A percentile compares a stretch with the other conserved stretches of the same genome.
phyloP scores from a whole-genome alignment of 2,329 filamentous ascomycete species.

The Epichloe gansuensis region DNA sequence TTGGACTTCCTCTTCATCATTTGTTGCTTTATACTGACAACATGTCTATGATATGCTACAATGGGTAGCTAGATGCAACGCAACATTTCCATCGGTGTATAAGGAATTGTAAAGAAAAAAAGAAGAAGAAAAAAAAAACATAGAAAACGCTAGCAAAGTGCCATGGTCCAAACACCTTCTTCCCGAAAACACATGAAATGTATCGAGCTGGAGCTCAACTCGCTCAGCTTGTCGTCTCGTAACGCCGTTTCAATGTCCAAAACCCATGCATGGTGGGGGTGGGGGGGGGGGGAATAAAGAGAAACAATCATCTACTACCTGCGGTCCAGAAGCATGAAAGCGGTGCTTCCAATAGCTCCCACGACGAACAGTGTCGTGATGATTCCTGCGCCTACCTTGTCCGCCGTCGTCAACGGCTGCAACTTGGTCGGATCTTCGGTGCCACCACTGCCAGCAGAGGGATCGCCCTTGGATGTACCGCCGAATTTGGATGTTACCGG shows the following conservation, averaged over 20 bases:
- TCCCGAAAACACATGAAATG: not conserved
- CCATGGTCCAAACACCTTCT: not conserved
- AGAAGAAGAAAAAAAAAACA: not conserved
- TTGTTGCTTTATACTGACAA: not conserved
- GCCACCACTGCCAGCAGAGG: conserved; percentile 16
- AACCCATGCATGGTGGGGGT: no score
- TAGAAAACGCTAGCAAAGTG: not conserved
- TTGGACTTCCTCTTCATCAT: not conserved
- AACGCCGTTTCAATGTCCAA: conserved; percentile 1
- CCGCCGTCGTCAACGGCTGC: conserved; percentile 31
- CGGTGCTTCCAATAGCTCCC: conserved; percentile 35
- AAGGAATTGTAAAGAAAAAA: not conserved
- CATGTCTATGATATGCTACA: not conserved
- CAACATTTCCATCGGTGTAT: not conserved
- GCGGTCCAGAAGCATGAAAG: conserved; percentile 32
- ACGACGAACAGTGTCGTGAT: conserved; percentile 37
- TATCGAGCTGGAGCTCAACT: not conserved
- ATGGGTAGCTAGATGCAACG: not conserved
- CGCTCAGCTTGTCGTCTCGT: not conserved
- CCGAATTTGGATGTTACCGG: conserved; percentile 42
- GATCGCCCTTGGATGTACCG: conserved; percentile 43
- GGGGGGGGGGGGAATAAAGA: not conserved
- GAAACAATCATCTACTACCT: not conserved
- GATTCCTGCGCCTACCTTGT: conserved; percentile 43
- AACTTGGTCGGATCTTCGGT: conserved; percentile 15